Conservation (phyloP, 1,284 basidiomycete species). For the Xerocomus tenax region DNA sequence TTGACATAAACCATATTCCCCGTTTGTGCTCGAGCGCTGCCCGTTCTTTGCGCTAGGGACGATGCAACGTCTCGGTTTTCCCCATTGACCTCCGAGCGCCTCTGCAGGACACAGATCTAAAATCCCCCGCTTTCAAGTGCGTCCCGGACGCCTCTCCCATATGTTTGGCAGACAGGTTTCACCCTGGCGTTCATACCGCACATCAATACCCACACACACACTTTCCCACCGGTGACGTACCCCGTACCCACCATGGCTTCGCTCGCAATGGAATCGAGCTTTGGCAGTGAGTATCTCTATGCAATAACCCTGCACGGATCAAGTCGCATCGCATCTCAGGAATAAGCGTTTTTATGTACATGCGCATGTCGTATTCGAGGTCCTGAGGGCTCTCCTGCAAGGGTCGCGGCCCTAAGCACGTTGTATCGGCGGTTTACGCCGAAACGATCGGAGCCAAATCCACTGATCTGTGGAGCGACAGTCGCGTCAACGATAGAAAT, state of each 20-base stretch:
- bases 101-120: background rate
- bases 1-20: background rate
- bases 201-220: background rate
- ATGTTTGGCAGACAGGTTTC: background rate
- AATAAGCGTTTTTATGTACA: background rate
- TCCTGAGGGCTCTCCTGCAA: background rate
- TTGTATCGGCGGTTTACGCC: background rate
- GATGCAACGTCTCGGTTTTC: background rate
- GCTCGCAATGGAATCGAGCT: background rate
- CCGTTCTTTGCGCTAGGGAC: constrained; percentile 1
- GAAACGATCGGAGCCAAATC: background rate
- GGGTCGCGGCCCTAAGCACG: background rate
- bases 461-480: background rate
- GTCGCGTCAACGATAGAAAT: background rate
- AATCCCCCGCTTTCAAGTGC: background rate
- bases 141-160: constrained; percentile 1
- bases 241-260: background rate
- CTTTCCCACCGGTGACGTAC: constrained; percentile 1
- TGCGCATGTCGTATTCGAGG: background rate
- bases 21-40: constrained; percentile 1
- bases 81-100: background rate
- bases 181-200: constrained; percentile 2
- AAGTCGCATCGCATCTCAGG: background rate
- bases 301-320: background rate
- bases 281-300: background rate